Percentiles rank a stretch among this genome's conserved stretches.
phyloP scores from a whole-genome alignment of 1,139 yeast species.

The Lodderomyces beijingensis region DNA sequence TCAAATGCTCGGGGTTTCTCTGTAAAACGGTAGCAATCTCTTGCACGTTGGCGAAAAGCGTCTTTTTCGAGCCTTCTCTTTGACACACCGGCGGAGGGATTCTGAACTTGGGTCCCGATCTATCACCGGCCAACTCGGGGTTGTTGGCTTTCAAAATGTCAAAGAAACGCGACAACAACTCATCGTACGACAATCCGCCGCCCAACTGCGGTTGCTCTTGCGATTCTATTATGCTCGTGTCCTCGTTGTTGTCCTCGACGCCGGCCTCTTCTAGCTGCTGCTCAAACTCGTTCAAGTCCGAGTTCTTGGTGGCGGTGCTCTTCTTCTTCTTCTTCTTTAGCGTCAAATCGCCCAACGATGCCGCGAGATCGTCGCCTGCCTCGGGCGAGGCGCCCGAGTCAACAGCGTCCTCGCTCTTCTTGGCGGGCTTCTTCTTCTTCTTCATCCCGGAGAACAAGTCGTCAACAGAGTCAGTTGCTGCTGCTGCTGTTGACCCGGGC shows the following conservation, averaged over 20 bases:
- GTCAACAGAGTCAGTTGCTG: conserved; percentile 33
- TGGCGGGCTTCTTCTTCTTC: conserved; percentile 47
- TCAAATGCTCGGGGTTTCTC: conserved; percentile 95
- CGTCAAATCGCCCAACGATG: conserved; percentile 68
- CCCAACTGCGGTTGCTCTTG: conserved; percentile 23
- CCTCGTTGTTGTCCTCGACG: conserved; percentile 36
- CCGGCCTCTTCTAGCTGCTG: conserved; percentile 91
- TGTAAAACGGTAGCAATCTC: conserved; percentile 92
- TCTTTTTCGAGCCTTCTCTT: conserved; percentile 97
- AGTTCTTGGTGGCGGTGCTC: conserved; percentile 51
- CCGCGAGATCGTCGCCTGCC: conserved; percentile 52
- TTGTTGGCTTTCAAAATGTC: conserved; percentile 82
- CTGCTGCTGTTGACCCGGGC: conserved; percentile 2
- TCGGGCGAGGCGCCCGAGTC: conserved; percentile 26
- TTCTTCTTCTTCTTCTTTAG: conserved; percentile 68
- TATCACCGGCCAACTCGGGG: conserved; percentile 97
- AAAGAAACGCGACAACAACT: conserved; percentile 79
- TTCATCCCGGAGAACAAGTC: conserved; percentile 54
- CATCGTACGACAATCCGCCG: conserved; percentile 72
- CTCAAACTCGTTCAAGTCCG: conserved; percentile 74
- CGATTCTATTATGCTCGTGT: conserved; percentile 12
- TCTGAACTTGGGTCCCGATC: conserved; percentile 88
- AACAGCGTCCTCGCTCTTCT: conserved; percentile 18
- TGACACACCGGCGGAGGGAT: conserved; percentile 96
- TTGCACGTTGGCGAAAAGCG: conserved; percentile 92